Conservation (phyloP, 352 stramenopile genomes). For the Phytophthora hibernalis region DNA sequence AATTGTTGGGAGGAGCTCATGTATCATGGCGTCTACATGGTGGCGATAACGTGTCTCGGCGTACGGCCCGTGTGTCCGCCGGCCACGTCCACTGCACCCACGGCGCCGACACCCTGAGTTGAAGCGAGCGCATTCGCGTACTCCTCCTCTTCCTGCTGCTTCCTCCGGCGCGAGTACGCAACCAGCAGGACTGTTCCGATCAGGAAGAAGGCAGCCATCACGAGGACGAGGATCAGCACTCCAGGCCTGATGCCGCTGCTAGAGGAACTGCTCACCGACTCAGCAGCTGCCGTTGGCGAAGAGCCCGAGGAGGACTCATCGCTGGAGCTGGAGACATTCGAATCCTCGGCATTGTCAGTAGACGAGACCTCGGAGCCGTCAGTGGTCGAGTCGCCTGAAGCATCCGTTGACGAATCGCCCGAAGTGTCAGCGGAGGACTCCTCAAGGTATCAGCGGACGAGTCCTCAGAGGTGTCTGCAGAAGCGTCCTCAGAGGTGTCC, state of each 20-base stretch:
- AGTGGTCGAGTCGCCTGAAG: conserved; percentile 1
- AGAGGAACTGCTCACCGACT: conserved; percentile 23
- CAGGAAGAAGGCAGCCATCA: conserved; percentile 66
- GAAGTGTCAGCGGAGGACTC: conserved; percentile 13
- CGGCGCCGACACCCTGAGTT: conserved; percentile 29
- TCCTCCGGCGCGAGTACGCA: conserved; percentile 69
- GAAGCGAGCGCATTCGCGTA: conserved; percentile 44
- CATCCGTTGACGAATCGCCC: conserved; percentile 6
- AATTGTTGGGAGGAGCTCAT: conserved; percentile 6
- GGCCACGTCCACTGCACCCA: conserved; percentile 24
- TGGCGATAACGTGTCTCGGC: conserved; percentile 67
- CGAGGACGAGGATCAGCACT: conserved; percentile 66
- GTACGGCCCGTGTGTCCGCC: conserved; percentile 44
- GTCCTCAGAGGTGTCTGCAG: conserved; percentile 5
- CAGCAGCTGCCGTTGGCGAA: background rate
- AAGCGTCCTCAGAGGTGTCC: conserved; percentile 8
- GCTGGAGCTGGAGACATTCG: conserved; percentile 10
- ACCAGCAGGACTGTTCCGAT: conserved; percentile 66
- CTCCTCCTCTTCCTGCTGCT: conserved; percentile 54
- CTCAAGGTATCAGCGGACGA: background rate
- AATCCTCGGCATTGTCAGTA: conserved; percentile 6
- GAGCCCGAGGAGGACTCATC: conserved; percentile 14
- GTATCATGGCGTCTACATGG: conserved; percentile 51
- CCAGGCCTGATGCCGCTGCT: conserved; percentile 46
- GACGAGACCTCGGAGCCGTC: conserved; percentile 14